Evolutionary conservation across 768 basidiomycete genomes (phyloP), one percentile per base, ranked within the genome.

Genomic region (Hortiboletus campestris): DNA sequence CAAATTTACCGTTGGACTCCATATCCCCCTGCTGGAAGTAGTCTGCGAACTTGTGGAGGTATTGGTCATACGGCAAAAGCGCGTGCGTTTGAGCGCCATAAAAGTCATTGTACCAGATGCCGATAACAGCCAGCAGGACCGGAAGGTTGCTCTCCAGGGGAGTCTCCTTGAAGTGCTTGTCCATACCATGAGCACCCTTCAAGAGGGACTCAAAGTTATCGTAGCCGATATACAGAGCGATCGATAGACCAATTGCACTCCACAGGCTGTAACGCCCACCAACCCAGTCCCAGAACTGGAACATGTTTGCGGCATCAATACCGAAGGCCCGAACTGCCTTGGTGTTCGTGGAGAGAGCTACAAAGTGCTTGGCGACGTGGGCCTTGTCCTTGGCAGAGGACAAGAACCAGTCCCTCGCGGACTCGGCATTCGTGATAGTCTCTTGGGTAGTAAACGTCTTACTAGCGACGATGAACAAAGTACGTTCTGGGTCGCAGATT

Each of bases 11-110:
- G 72, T 99, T 98, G 22, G 94, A 97, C 75, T 99, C 97, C 97
- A 99, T 99, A 74, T 99, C 97, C 44, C 95, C 96, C 74, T 98
- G 97, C 74, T 98, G 97, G 91, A 99, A 99, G 80, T 98, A 98
- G 74, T 99, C 97, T 36, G 97, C 96, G 65, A 99, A 99, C 74
- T 96, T 97, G 82, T 98, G 92, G 60, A 99, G 78, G 76, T 99
- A 99, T 72, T 99, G 97, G 75, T 99, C 97, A 68, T 99, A 99
- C 0, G 97, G 97, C 41, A 99, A 81, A 40, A 99, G 81, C 3
- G 89, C 92, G 61, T 96, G 91, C 4, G 97, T 98, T 76, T 99
- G 97, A 35, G 96, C 78, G 60, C 93, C 88, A 70, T 96, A 98
- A 75, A 98, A 99, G 78, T 98, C 92, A 71, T 98, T 97, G 80